Conservation (phyloP, 495 filamentous ascomycete species). For the Penicillium ucsense region DNA sequence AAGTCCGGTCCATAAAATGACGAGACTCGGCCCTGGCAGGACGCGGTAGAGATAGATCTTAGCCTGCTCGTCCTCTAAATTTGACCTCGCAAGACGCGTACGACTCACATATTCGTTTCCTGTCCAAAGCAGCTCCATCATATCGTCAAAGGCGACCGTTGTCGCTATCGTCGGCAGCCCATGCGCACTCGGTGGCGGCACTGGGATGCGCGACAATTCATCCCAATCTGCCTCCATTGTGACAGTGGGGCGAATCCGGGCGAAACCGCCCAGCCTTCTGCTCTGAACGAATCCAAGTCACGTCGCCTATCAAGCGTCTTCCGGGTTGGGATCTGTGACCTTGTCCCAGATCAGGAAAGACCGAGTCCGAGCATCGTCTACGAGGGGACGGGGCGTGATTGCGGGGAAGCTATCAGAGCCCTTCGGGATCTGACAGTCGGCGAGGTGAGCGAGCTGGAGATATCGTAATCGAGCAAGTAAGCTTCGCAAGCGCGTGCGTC, state of each 20-base stretch:
- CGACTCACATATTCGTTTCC: constrained; percentile 75
- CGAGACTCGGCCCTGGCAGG: constrained; percentile 61
- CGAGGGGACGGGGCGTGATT: constrained; percentile 25
- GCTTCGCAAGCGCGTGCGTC: too few relatives aligned
- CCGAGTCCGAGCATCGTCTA: constrained; percentile 30
- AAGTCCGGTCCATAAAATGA: constrained; percentile 81
- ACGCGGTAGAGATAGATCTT: background rate
- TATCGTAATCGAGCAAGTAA: too few relatives aligned
- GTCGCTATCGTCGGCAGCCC: constrained; percentile 55
- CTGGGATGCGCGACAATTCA: constrained; percentile 60
- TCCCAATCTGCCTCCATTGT: constrained; percentile 42
- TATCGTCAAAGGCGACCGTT: constrained; percentile 75
- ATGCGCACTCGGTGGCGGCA: constrained; percentile 56
- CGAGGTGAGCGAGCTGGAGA: background rate
- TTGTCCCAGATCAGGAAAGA: constrained; percentile 23
- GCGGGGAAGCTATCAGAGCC: constrained; percentile 28
- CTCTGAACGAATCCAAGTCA: background rate
- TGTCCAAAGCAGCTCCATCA: constrained; percentile 82
- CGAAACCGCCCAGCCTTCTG: background rate
- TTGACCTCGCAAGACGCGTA: background rate
- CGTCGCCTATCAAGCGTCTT: background rate
- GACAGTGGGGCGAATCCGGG: constrained; percentile 10
- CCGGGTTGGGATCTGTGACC: constrained; percentile 8
- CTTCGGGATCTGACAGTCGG: background rate
- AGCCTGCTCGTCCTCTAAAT: background rate